These are phyloP conservation scores for Mycena polygramma DNA, from an alignment of 768 basidiomycete genomes.

Conservation along the genomic window DNA sequence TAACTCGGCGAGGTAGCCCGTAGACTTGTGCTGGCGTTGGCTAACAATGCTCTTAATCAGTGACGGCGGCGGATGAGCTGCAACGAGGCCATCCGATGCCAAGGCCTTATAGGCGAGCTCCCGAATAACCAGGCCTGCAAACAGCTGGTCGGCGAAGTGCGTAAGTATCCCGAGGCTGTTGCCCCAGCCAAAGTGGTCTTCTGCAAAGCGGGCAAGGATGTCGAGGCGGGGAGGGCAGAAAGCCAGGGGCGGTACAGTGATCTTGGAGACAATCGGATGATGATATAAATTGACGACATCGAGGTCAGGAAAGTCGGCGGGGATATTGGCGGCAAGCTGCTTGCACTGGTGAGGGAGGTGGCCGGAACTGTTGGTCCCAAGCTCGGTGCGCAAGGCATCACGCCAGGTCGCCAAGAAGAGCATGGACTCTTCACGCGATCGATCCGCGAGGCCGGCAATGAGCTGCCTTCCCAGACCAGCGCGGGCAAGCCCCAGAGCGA, in stretches of 20 bases:
- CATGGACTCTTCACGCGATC: neutral
- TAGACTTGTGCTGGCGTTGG: conserved; percentile 17
- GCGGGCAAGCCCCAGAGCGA: conserved; percentile 10
- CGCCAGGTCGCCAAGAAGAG: conserved; percentile 17
- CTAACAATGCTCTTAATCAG: conserved; percentile 13
- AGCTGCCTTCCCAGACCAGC: conserved; percentile 30
- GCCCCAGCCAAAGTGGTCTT: conserved; percentile 26
- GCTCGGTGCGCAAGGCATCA: conserved; percentile 7
- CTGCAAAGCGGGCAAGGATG: conserved; percentile 23
- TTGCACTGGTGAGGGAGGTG: conserved; percentile 42
- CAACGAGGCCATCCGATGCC: neutral
- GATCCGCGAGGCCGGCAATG: conserved; percentile 13
- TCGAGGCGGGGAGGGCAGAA: conserved; percentile 13
- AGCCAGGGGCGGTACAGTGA: neutral
- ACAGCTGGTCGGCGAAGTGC: conserved; percentile 22
- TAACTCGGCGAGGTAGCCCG: conserved; percentile 17
- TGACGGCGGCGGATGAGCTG: neutral
- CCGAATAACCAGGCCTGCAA: conserved; percentile 19
- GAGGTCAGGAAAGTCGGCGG: conserved; percentile 48
- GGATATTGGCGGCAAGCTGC: conserved; percentile 44
- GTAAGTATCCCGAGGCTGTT: conserved; percentile 18
- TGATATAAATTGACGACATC: conserved; percentile 55
- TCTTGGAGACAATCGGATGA: conserved; percentile 44
- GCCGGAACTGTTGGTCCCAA: conserved; percentile 29
- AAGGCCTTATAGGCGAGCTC: conserved; percentile 7